These are phyloP conservation scores for Trametopsis cervina DNA, from an alignment of 768 basidiomycete genomes.

Conservation along the genomic window DNA sequence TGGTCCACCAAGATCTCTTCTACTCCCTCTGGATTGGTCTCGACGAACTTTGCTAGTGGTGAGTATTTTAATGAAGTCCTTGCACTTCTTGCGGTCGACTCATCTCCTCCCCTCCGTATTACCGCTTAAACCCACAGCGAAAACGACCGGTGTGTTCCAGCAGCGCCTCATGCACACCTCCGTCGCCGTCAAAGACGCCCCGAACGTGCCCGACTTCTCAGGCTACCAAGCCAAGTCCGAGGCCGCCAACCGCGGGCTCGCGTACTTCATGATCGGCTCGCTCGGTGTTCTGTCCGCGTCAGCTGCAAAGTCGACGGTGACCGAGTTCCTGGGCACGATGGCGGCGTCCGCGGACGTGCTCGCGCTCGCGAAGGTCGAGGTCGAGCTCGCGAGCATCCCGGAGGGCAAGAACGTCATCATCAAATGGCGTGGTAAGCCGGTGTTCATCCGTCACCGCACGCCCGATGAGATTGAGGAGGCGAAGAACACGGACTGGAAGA, in stretches of 20 bases:
- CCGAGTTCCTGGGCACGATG: conserved; percentile 95
- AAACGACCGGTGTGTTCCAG: conserved; percentile 48
- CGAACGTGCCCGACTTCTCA: conserved; percentile 85
- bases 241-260: conserved; percentile 64
- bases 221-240: conserved; percentile 69
- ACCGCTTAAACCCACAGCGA: conserved; percentile 33
- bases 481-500: conserved; percentile 74
- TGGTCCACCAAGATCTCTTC: conserved; percentile 38
- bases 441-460: conserved; percentile 97
- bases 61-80: conserved; percentile 18
- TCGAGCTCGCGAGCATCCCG: conserved; percentile 83
- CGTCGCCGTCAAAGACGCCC: conserved; percentile 56
- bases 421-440: conserved; percentile 99
- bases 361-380: conserved; percentile 96
- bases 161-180: conserved; percentile 79
- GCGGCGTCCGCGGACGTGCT: conserved; percentile 96
- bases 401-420: conserved; percentile 97
- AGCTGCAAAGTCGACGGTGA: conserved; percentile 87
- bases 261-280: conserved; percentile 88
- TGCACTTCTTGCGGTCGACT: background rate
- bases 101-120: background rate
- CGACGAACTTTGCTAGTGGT: conserved; percentile 62
- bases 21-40: conserved; percentile 48
- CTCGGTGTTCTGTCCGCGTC: conserved; percentile 93
- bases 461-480: conserved; percentile 90